Evolutionary conservation across 768 basidiomycete species (phyloP), one percentile per base, ranked within the genome.

Genomic region (Hericium rajendrae): DNA sequence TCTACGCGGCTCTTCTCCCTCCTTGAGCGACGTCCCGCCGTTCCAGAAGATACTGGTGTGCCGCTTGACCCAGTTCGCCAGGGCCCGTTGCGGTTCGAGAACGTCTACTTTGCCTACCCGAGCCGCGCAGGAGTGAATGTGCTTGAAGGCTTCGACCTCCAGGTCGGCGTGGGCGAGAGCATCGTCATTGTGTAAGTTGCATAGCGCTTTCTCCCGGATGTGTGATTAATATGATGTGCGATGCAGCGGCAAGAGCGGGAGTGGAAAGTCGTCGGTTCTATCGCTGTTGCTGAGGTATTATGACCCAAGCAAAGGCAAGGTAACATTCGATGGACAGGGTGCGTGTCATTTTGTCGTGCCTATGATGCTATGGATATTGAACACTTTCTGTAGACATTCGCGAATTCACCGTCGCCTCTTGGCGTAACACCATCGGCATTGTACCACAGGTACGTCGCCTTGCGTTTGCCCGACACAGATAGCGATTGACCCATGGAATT

Each of bases 1-100:
- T 91, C 92, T 16, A 80, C 82, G 0, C 87, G 95, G 20, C 86
- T 97, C n/a, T 98, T 98, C 69, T 92, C 94, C 61, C 81, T 98
- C 15, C 75, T 97, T 10, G 92, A 92, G 64, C 83, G 92, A 48
- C 71, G 74, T 32, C 89, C 94, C 15, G 80, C 79, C 37, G 89
- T 97, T 62, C 79, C 81, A 3, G 79, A 86, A 4, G 75, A 76
- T 38, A 70, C 72, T 15, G 94, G 94, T 2, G 68, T 80, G 15
- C 70, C 75, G 1, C 70, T 95, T 37, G 66, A 79, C 37, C 69
- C 78, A 11, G 66, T 76, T 22, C 74, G 83, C 10, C 82, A 84
- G 16, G 92, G 92, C 0, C 60, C 79, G 1, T 79, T 97, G 58
- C 83, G 78, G 50, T 95, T 95, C 65, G 86, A 97, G 70, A 77